These are phyloP conservation scores for Pterocarpus macrocarpus DNA, from an alignment of 306 rosid species.

Conservation along the genomic window DNA sequence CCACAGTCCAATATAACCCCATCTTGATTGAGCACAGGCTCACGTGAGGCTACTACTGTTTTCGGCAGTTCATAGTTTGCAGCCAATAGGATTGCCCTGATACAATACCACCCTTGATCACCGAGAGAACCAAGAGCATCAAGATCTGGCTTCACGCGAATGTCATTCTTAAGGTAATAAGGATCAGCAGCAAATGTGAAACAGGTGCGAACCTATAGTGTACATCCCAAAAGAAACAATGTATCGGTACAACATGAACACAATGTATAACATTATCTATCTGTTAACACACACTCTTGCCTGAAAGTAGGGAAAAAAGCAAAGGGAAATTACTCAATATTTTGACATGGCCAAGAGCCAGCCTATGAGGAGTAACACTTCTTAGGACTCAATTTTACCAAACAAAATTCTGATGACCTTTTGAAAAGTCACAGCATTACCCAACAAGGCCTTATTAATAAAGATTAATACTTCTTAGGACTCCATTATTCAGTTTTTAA, in stretches of 20 bases:
- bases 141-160: slow-evolving; percentile 51
- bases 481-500: background rate
- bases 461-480: background rate
- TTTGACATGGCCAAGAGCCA: background rate
- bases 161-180: slow-evolving; percentile 38
- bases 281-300: background rate
- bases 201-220: slow-evolving; percentile 33
- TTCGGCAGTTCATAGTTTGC: slow-evolving; percentile 51
- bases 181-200: slow-evolving; percentile 36
- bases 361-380: background rate
- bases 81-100: slow-evolving; percentile 46
- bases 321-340: background rate
- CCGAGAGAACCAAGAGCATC: slow-evolving; percentile 51
- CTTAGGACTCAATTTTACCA: background rate
- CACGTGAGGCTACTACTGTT: slow-evolving; percentile 38
- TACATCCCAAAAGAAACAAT: background rate
- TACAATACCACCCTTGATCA: slow-evolving; percentile 52
- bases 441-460: background rate
- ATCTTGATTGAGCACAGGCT: slow-evolving; percentile 52
- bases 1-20: slow-evolving; percentile 78
- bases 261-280: background rate
- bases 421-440: background rate
- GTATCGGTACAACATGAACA: background rate
- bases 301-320: background rate
- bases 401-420: background rate